Base-by-base conservation (phyloP, 352 stramenopile species). In the Stramenopiles sp. region DNA sequence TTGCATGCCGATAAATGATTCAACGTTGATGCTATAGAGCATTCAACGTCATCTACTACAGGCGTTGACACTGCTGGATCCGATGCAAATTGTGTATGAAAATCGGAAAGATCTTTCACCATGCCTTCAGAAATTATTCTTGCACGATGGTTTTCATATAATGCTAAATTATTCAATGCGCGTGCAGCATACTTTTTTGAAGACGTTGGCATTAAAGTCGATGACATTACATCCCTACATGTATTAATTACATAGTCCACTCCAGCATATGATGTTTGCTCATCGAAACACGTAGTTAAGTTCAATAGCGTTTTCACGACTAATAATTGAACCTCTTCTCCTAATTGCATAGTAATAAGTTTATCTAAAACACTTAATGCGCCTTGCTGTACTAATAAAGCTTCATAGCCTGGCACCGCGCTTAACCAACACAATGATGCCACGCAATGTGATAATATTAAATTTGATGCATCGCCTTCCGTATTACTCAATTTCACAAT, bases 41-140 rank as follows among this genome's bases (percentile, higher is more conserved):
- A 4, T 76, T 76, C 65, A 13, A 33, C 4, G 13, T 76, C 65
- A 13, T 33, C 31, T 31, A 76, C 30, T 13, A 76, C 65, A 31
- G 65, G 7, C 7, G 30, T 76, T 7, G 65, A 76, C 13, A 76
- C 65, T 4, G 65, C 30, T 31, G 30, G 30, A 33, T 76, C 13
- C 4, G 65, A 76, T 33, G 30, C 65, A 76, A 76, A 76, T 33
- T 33, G 4, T 33, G 4, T 20, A 33, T 76, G 31, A 76, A 76
- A 76, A 31, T 76, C 65, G 4, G 65, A 33, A 7, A 76, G 65
- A 33, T 76, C 65, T 20, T 13, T 76, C 4, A 76, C 65, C 65
- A 76, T 76, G 30, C 65, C 65, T 76, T 76, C 65, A 4, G 65
- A 76, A 33, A 76, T 76, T 33, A 76, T 76, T 13, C 65, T 76